phyloP scores from a whole-genome alignment of 805 yeast species.

The Limtongia smithiae region DNA sequence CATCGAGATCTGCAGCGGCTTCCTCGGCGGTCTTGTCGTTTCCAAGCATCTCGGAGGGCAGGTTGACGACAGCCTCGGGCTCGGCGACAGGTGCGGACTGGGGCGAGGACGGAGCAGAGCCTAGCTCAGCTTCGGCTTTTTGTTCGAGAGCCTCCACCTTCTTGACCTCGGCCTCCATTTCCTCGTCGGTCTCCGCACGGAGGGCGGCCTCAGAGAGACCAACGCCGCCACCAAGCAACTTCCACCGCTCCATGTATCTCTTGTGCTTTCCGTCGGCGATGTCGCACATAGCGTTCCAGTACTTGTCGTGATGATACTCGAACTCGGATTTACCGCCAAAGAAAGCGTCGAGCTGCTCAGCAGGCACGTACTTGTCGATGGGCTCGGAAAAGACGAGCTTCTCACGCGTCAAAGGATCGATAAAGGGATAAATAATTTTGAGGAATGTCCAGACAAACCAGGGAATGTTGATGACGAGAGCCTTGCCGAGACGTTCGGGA shows the following conservation, averaged over 20 bases:
- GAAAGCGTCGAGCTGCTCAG: conserved; percentile 71
- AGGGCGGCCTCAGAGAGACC: conserved; percentile 84
- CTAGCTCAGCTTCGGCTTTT: conserved; percentile 7
- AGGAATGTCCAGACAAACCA: conserved; percentile 91
- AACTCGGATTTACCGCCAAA: conserved; percentile 87
- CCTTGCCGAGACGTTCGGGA: conserved; percentile 94
- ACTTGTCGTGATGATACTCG: conserved; percentile 70
- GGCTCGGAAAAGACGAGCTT: conserved; percentile 91
- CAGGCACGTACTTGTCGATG: conserved; percentile 75
- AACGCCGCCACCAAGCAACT: conserved; percentile 62
- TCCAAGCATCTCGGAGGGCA: conserved; percentile 20
- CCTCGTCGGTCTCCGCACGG: conserved; percentile 45
- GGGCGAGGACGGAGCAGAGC: conserved; percentile 5
- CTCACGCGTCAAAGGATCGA: conserved; percentile 92
- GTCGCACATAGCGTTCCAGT: conserved; percentile 70
- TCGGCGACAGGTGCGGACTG: neutral
- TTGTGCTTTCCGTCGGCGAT: conserved; percentile 57
- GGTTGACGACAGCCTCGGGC: neutral
- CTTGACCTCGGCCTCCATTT: conserved; percentile 15
- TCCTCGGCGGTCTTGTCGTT: conserved; percentile 13
- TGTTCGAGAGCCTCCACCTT: conserved; percentile 8
- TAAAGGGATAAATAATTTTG: conserved; percentile 88
- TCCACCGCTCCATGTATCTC: conserved; percentile 66
- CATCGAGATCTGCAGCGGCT: conserved; percentile 16
- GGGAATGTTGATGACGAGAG: conserved; percentile 87